A percentile compares a stretch with the other conserved stretches of the same genome.
These are phyloP conservation scores for Colletotrichum sojae DNA, from an alignment of 2,329 filamentous ascomycete genomes.

Conservation along the genomic window DNA sequence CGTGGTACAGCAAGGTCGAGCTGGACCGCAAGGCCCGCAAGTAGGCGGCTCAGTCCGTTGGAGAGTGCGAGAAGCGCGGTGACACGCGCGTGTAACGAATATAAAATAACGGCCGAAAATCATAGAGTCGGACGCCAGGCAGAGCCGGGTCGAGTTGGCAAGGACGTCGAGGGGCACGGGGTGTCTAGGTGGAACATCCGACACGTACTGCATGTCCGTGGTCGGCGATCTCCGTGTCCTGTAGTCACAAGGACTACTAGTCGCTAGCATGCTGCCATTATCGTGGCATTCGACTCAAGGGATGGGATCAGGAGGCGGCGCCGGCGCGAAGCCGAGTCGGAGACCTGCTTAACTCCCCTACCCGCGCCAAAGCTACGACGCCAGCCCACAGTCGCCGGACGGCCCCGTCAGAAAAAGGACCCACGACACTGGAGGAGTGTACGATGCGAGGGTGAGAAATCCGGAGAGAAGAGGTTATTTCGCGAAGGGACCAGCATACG, in stretches of 20 bases:
- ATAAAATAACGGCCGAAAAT: conserved; percentile 38
- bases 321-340: conserved; percentile 21
- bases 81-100: conserved; percentile 33
- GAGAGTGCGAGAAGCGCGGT: conserved; percentile 17
- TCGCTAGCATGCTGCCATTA: neutral
- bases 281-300: conserved; percentile 5
- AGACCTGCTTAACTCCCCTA: neutral
- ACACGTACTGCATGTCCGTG: neutral
- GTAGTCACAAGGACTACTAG: neutral
- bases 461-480: neutral
- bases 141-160: conserved; percentile 19
- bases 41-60: conserved; percentile 11
- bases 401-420: neutral
- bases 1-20: conserved; percentile 71
- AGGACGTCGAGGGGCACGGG: conserved; percentile 10
- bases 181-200: conserved; percentile 24
- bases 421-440: conserved; percentile 26
- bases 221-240: neutral
- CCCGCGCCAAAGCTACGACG: neutral
- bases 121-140: conserved; percentile 29
- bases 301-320: neutral
- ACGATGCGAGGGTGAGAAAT: conserved; percentile 30
- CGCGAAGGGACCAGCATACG: conserved; percentile 23
- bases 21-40: conserved; percentile 60
- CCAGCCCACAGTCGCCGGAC: conserved; percentile 9